Conservation (phyloP, 192 early-diverging fungal species). For the Irineochytrium annulatum region DNA sequence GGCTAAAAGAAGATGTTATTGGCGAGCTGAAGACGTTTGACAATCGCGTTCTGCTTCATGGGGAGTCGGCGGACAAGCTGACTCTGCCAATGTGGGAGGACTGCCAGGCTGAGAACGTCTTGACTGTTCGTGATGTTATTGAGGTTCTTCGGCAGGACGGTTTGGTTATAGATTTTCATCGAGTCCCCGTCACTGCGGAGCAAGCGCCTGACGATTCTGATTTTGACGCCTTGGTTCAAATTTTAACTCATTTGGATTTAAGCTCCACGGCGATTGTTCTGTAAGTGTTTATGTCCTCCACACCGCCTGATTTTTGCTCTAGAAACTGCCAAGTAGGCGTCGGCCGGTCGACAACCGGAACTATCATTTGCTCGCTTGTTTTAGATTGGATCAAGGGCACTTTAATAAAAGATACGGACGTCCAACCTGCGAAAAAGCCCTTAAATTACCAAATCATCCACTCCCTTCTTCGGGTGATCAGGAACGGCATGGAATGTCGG, state of each 20-base stretch:
- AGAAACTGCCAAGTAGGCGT: constrained; percentile 61
- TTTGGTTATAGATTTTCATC: constrained; percentile 36
- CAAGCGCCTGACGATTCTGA: constrained; percentile 46
- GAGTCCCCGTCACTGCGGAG: constrained; percentile 63
- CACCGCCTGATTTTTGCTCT: not conserved
- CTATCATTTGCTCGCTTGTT: constrained; percentile 34
- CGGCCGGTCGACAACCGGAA: constrained; percentile 60
- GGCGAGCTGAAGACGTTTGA: constrained; percentile 46
- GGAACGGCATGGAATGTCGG: constrained; percentile 55
- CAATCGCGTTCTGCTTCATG: constrained; percentile 51
- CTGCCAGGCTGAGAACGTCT: constrained; percentile 43
- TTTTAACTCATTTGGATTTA: constrained; percentile 39
- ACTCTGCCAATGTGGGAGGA: constrained; percentile 59
- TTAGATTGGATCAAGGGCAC: constrained; percentile 35
- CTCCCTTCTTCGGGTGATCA: constrained; percentile 56
- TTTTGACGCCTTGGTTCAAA: constrained; percentile 49
- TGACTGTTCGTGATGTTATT: constrained; percentile 50
- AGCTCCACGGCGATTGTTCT: constrained; percentile 46
- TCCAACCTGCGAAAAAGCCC: not conserved
- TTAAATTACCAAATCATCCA: constrained; percentile 57
- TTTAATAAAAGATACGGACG: not conserved
- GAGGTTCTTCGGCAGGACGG: constrained; percentile 34
- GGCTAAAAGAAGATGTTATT: constrained; percentile 54
- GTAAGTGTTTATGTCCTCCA: constrained; percentile 17
- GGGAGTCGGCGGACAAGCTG: constrained; percentile 39